Base-by-base conservation (phyloP, 305 asterid genomes). In the Caryopteris hybrid region DNA sequence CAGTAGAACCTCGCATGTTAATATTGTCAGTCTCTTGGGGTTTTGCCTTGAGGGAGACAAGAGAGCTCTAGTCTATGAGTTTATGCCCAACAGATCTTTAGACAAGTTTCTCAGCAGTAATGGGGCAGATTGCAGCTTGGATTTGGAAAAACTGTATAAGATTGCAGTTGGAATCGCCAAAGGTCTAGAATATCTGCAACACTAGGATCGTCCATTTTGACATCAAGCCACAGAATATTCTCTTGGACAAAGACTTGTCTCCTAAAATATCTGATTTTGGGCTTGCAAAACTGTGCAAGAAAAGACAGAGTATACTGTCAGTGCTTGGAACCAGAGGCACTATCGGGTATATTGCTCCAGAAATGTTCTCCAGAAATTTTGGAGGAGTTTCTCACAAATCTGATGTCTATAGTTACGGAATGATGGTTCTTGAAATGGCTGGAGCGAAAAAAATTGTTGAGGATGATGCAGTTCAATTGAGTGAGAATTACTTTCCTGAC, bases 191-290 rank as follows among this genome's bases (percentile, higher is more conserved):
- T 88, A 85, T 68, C 74, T 87, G 88, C 43, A 81, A 34, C 36
- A 79, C 84, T 18, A 75, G 89, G 70, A 84, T 85, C 9, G 78
- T 88, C 43, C 95, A 88, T 64, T 87, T 83, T 6, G 94, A 87
- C 67, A 87, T 84, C n/a, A 86, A 84, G 67, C 93, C 93, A 45
- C 69, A 47, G 17, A 64, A 64, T 43, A 64, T 64, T 31, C 69
- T 47, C 74, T 39, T 87, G 62, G 86, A 81, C 36, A 68, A 69
- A 48, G 87, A 81, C 0, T 83, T 64, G 0, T 73, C 80, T 50
- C 88, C 89, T 0, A 86, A 86, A 39, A 86, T 83, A 5, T 77
- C 87, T 4, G 87, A 86, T 73, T 86, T 86, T 14, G 89, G 92
- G 39, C 79, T 86, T 20, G 85, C 90, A 48, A 82, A 65, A 39